Base-by-base conservation (phyloP, 371 early-diverging fungal species). In the Mucor sp. region DNA sequence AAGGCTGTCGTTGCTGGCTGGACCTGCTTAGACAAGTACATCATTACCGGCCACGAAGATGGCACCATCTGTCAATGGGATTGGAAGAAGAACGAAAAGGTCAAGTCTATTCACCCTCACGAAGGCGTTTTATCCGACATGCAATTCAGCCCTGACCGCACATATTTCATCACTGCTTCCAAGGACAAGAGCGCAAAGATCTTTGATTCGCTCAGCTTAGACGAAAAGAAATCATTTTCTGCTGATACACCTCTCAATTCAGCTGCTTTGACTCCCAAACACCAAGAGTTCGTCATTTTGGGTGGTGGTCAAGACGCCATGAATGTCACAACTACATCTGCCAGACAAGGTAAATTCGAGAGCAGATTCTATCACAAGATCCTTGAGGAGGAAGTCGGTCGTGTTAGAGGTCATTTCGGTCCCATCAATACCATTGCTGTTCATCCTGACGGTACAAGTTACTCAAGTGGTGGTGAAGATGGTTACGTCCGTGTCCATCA, bases 351-450 rank as follows among this genome's bases (percentile, higher is more conserved):
- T 79, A 96, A 98, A 85, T 99, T 99, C 85, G 99, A 99, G 81
- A 92, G 94, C 71, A 89, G 99, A 67, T 98, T 99, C 90, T 99
- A 91, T 89, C 99, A 99, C 89, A 91, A 94, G 76, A 91, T 98
- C 53, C 91, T 96, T 67, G 95, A 95, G 68, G 95, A 97, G 74
- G 99, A 99, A 81, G 91, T 99, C 48, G 99, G 99, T 43, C 93
- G 97, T 69, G 95, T 97, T 58, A 96, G 93, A 84, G 99, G 99
- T 47, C 99, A 99, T 77, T 99, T 99, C 84, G 99, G 99, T 74
- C 99, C 99, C 63, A 98, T 99, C 84, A 99, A 99, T 87, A 97
- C 99, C 17, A 88, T 99, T 68, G 98, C 98, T 32, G 95, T 99
- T 68, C 95, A 95, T 78, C 99, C 99, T 21, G 91, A 91, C 68